Conservation (phyloP, 2,329 filamentous ascomycete species). For the Aureobasidium sp. region DNA sequence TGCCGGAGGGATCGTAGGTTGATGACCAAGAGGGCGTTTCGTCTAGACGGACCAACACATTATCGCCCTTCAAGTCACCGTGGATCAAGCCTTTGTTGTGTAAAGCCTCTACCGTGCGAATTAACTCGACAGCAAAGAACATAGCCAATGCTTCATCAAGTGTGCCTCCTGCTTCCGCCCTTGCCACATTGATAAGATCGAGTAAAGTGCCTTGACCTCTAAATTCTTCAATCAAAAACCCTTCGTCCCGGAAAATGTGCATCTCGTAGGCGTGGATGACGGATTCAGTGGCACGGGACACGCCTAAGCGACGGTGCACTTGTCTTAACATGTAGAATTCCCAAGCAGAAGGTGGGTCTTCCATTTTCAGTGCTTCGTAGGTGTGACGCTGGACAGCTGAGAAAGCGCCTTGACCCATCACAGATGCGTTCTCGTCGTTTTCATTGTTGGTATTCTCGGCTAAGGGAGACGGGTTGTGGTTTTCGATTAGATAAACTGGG, state of each 20-base stretch:
- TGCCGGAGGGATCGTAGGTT: constrained; percentile 67
- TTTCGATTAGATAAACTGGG: constrained; percentile 85
- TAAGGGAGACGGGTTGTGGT: constrained; percentile 31
- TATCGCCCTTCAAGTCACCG: constrained; percentile 92
- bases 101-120: constrained; percentile 82
- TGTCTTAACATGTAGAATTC: constrained; percentile 94
- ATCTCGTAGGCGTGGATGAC: constrained; percentile 81
- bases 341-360: constrained; percentile 81
- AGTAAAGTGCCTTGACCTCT: constrained; percentile 85
- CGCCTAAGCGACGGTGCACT: constrained; percentile 66
- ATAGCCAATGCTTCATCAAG: constrained; percentile 90
- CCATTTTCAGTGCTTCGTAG: constrained; percentile 90
- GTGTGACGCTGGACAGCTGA: constrained; percentile 45
- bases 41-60: constrained; percentile 82
- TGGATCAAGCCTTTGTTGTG: constrained; percentile 76
- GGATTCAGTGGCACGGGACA: constrained; percentile 62
- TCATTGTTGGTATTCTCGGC: constrained; percentile 34
- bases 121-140: constrained; percentile 89
- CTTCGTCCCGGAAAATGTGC: constrained; percentile 85
- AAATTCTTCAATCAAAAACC: constrained; percentile 81
- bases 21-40: constrained; percentile 42
- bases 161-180: constrained; percentile 47
- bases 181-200: constrained; percentile 86
- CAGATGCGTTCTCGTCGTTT: constrained; percentile 38
- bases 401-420: constrained; percentile 57